Percentiles rank a stretch among this genome's conserved stretches.
Evolutionary conservation across 1,139 yeast genomes (phyloP).

Genomic region (Candida sp.): DNA sequence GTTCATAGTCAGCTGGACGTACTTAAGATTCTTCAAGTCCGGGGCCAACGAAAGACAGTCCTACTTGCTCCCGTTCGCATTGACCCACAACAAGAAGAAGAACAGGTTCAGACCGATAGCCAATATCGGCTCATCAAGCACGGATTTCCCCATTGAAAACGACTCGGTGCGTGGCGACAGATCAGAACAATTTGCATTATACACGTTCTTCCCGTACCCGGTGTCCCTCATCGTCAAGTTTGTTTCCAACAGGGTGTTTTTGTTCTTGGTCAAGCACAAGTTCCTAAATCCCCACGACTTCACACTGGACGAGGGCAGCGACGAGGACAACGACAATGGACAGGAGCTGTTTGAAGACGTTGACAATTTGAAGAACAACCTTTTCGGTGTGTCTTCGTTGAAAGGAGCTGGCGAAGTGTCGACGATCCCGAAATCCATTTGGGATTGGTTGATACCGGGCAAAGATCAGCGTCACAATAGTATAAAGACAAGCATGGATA

Average conservation of each 20-base stretch:
- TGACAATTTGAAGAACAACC: conserved; percentile 33
- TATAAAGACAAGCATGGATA: conserved; percentile 37
- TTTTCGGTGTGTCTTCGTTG: conserved; percentile 46
- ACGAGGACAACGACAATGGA: conserved; percentile 25
- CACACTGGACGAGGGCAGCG: conserved; percentile 19
- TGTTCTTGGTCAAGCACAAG: conserved; percentile 22
- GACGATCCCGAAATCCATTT: conserved; percentile 27
- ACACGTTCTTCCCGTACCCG: conserved; percentile 51
- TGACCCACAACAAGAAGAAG: conserved; percentile 14
- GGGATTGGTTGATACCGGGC: conserved; percentile 28
- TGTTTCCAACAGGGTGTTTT: conserved; percentile 22
- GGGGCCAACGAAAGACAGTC: conserved; percentile 50
- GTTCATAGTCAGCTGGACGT: conserved; percentile 43
- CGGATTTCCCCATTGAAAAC: conserved; percentile 26
- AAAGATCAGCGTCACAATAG: conserved; percentile 14
- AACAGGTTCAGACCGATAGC: conserved; percentile 6
- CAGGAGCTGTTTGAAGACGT: conserved; percentile 29
- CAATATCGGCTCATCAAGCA: conserved; percentile 4
- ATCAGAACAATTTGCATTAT: conserved; percentile 43
- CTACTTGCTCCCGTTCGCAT: conserved; percentile 39
- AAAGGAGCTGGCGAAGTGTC: conserved; percentile 43
- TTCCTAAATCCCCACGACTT: conserved; percentile 33
- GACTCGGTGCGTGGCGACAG: conserved; percentile 38
- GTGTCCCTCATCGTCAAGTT: conserved; percentile 31
- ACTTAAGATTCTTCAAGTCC: conserved; percentile 41